These are phyloP conservation scores for Venturia carpophila DNA, from an alignment of 2,329 filamentous ascomycete genomes.

Conservation along the genomic window DNA sequence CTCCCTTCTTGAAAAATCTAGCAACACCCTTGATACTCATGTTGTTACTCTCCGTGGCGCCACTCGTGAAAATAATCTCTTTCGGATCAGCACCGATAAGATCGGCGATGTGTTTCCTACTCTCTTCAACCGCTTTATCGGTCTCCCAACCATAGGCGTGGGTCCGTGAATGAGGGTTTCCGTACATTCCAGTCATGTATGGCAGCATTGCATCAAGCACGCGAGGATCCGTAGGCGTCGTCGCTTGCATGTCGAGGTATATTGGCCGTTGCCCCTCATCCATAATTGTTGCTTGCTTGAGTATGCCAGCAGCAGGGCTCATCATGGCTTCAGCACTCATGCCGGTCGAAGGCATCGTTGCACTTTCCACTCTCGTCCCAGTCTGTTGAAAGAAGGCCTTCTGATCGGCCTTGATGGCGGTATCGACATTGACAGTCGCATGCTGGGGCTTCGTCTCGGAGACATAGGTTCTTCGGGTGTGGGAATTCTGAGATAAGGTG, in stretches of 20 bases:
- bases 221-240: conserved; percentile 86
- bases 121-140: conserved; percentile 84
- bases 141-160: conserved; percentile 99
- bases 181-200: conserved; percentile 85
- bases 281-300: conserved; percentile 69
- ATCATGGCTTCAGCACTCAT: conserved; percentile 59
- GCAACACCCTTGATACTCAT: conserved; percentile 99
- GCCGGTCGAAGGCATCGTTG: conserved; percentile 51
- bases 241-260: conserved; percentile 97
- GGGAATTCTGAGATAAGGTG: conserved; percentile 27
- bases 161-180: conserved; percentile 93
- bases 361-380: conserved; percentile 46
- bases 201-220: conserved; percentile 96
- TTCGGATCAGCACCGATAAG: conserved; percentile 93
- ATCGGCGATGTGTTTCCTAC: conserved; percentile 71
- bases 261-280: conserved; percentile 89
- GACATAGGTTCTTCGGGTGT: conserved; percentile 62
- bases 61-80: conserved; percentile 98
- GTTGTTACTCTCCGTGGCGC: conserved; percentile 97
- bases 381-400: conserved; percentile 62
- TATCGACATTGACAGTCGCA: conserved; percentile 75
- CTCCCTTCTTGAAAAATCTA: conserved; percentile 82
- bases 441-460: conserved; percentile 71
- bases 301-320: conserved; percentile 65
- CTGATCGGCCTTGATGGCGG: conserved; percentile 78